Conservation (phyloP, 179 eudicot genomes). For the Pouteria campechiana region DNA sequence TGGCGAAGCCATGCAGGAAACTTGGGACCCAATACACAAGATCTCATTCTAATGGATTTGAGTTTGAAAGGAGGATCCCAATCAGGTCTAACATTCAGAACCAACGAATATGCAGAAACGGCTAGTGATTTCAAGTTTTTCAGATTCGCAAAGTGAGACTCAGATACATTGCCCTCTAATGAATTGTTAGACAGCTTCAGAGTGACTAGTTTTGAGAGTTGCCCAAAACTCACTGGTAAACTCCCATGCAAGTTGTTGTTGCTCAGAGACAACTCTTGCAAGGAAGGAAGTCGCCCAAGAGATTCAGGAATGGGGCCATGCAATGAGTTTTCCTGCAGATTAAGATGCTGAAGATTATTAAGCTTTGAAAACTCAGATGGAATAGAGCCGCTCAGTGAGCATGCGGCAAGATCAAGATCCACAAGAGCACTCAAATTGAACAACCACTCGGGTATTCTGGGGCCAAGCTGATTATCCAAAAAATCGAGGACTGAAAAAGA, state of each 20-base stretch:
- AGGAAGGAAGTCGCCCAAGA: conserved; percentile 1
- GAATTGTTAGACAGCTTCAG: not conserved
- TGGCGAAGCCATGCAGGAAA: conserved; percentile 21
- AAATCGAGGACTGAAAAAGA: not conserved
- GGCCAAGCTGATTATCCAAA: not conserved
- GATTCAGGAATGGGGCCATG: conserved; percentile 2
- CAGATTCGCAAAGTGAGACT: conserved; percentile 1
- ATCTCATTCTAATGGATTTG: not conserved
- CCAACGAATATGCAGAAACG: not conserved
- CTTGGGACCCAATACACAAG: conserved; percentile 14
- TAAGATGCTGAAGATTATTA: not conserved
- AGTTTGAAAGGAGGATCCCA: conserved; percentile 27
- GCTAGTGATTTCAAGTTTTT: not conserved
- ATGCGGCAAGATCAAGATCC: not conserved
- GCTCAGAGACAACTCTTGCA: not conserved
- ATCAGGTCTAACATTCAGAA: conserved; percentile 8
- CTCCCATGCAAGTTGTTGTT: not conserved
- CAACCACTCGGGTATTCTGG: not conserved
- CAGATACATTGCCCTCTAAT: conserved; percentile 3
- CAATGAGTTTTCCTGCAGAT: not conserved
- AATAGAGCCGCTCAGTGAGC: not conserved
- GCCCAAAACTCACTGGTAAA: not conserved
- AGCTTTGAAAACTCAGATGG: not conserved
- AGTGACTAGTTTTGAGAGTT: not conserved
- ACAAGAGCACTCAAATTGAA: not conserved